A percentile compares a stretch with the other conserved stretches of the same genome.
Evolutionary conservation across 2,329 filamentous ascomycete genomes (phyloP).

Genomic region (Parafenestella ontariensis): DNA sequence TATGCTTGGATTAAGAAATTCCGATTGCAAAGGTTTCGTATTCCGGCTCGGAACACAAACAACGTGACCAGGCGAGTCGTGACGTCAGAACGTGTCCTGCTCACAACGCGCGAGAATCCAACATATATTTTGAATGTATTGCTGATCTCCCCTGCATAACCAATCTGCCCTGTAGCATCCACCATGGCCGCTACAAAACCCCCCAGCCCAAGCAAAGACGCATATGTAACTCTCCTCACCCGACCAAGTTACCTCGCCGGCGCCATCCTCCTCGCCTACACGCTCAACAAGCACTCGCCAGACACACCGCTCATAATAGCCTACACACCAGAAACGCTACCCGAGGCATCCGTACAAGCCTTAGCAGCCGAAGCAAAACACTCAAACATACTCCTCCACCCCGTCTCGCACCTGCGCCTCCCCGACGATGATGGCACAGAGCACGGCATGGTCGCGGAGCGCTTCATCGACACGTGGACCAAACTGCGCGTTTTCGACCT

Average conservation of each 20-base stretch:
- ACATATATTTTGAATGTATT: not conserved
- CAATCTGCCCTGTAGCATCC: too few species aligned
- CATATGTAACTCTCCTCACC: conserved; percentile 61
- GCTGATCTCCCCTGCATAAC: not conserved
- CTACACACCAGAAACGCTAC: conserved; percentile 54
- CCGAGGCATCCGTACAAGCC: conserved; percentile 48
- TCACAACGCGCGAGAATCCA: not conserved
- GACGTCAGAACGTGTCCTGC: conserved; percentile 24
- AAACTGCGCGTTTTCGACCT: conserved; percentile 63
- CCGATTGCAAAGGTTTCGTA: not conserved
- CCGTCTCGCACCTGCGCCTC: conserved; percentile 53
- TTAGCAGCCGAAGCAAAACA: conserved; percentile 52
- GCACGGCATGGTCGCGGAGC: conserved; percentile 56
- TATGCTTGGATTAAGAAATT: too few species aligned
- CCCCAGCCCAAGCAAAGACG: conserved; percentile 24
- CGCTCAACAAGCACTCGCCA: conserved; percentile 55
- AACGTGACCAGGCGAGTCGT: conserved; percentile 25
- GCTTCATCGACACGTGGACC: conserved; percentile 63
- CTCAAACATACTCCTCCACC: conserved; percentile 51
- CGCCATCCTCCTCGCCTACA: conserved; percentile 59
- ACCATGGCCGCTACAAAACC: conserved; percentile 15
- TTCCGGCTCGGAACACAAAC: conserved; percentile 12
- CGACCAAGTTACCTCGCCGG: conserved; percentile 61
- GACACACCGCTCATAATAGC: conserved; percentile 59
- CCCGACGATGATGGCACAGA: conserved; percentile 32